Base-by-base conservation (phyloP, 202 grass and related monocot genomes). In the Zoysia matrella region DNA sequence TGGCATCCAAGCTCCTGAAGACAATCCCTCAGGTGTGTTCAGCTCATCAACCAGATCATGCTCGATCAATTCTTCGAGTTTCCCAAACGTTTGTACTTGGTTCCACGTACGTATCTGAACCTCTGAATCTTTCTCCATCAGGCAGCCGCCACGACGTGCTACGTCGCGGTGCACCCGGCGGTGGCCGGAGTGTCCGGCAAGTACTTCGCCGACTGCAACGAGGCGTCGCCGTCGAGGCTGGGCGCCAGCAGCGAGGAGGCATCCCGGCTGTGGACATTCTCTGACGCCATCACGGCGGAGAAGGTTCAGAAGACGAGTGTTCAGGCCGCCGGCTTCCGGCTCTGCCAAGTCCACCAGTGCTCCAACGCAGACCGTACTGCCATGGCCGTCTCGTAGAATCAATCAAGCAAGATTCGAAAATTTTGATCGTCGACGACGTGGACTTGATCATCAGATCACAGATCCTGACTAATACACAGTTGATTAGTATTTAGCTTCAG, bases 121-220 rank as follows among this genome's bases (percentile, higher is more conserved):
- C 30, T 52, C 69, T 55, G 47, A 86, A 60, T 5, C 30, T 9
- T 18, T 48, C 15, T 45, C 13, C 14, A 11, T 11, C 88, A 95
- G 93, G 96, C 91, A 0, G 96, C 96, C 0, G 87, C 96, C 7
- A 94, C 96, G n/a, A 96, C 93, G 1, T 96, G 96, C 86, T 99
- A 94, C 60, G 91, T 85, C 47, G 96, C 93, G 64, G 86, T 86
- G 83, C 93, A 99, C 74, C 93, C 93, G 4, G 49, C 72, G 40
- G n/a, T 99, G 71, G 53, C 62, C 13, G 89, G 93, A 15, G 83
- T 89, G 61, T 96, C 93, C 0, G 96, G 96, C 2, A 94, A 84
- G 86, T 96, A 96, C 89, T 99, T 96, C 69, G 86, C 89, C 11
- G 96, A 99, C 89, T 96, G 96, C 88, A 99, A 99, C 81, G 93